Conservation (phyloP, 306 rosid genomes). For the Inga leiocalycina region DNA sequence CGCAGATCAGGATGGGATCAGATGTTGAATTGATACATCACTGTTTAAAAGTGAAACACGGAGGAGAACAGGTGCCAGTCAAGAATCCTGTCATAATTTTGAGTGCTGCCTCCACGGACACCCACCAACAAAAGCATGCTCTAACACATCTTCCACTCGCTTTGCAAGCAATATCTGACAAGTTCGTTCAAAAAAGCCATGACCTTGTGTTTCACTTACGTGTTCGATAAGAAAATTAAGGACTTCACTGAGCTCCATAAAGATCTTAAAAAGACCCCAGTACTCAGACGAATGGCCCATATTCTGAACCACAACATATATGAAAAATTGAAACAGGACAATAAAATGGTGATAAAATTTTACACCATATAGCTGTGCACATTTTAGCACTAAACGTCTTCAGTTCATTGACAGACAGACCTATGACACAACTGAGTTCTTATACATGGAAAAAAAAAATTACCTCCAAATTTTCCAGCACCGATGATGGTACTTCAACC, state of each 20-base stretch:
- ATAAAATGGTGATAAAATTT: not conserved
- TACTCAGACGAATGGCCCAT: not conserved
- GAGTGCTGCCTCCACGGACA: conserved; percentile 82
- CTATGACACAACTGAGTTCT: not conserved
- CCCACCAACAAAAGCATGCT: conserved; percentile 83
- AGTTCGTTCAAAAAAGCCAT: conserved; percentile 11
- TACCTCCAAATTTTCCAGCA: conserved; percentile 85
- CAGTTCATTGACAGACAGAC: not conserved
- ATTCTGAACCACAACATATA: not conserved
- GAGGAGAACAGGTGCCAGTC: conserved; percentile 12
- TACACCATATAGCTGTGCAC: conserved; percentile 7
- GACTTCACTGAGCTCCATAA: conserved; percentile 19
- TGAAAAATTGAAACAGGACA: conserved; percentile 15
- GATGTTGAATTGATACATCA: conserved; percentile 29
- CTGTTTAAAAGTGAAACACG: conserved; percentile 28
- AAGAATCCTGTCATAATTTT: conserved; percentile 55
- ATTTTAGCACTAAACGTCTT: not conserved
- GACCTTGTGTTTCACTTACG: conserved; percentile 11
- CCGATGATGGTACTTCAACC: conserved; percentile 86
- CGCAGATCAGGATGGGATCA: conserved; percentile 4
- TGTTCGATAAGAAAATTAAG: conserved; percentile 12
- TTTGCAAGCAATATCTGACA: conserved; percentile 70
- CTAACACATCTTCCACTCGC: conserved; percentile 80
- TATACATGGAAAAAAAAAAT: conserved; percentile 7
- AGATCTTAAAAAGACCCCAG: conserved; percentile 16